Evolutionary conservation across 257 asterid species (phyloP).

Genomic region (Nemophila menziesii): DNA sequence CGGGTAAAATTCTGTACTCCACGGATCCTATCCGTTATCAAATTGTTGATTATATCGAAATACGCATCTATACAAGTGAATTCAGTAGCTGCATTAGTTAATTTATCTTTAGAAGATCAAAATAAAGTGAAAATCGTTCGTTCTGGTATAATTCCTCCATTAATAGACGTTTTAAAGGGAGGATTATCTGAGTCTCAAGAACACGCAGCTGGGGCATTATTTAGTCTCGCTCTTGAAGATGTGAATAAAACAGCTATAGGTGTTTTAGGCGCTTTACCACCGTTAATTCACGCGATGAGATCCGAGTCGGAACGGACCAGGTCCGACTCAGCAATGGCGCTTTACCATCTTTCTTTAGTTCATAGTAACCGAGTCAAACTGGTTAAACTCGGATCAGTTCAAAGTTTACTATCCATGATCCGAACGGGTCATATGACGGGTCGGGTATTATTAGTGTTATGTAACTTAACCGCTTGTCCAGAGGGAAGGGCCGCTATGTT

Average conservation of each 20-base stretch:
- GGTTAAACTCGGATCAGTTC: slow-evolving; percentile 73
- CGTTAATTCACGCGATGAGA: slow-evolving; percentile 63
- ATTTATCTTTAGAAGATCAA: slow-evolving; percentile 63
- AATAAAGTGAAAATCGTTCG: slow-evolving; percentile 85
- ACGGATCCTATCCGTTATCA: slow-evolving; percentile 41
- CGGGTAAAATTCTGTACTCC: slow-evolving; percentile 62
- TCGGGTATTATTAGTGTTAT: slow-evolving; percentile 47
- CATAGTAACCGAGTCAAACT: slow-evolving; percentile 76
- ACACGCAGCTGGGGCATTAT: slow-evolving; percentile 90
- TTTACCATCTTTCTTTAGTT: slow-evolving; percentile 67
- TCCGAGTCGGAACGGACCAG: slow-evolving; percentile 75
- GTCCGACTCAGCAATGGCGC: slow-evolving; percentile 73
- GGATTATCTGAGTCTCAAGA: slow-evolving; percentile 70
- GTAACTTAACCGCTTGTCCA: slow-evolving; percentile 55
- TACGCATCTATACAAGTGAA: slow-evolving; percentile 59
- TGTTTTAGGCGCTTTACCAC: slow-evolving; percentile 80
- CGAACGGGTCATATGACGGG: slow-evolving; percentile 51
- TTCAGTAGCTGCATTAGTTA: slow-evolving; percentile 69
- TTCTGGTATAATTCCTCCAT: slow-evolving; percentile 73
- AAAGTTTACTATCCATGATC: slow-evolving; percentile 49
- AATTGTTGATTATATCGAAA: slow-evolving; percentile 38
- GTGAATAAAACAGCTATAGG: slow-evolving; percentile 87
- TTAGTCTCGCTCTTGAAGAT: slow-evolving; percentile 78
- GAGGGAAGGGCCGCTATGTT: slow-evolving; percentile 82
- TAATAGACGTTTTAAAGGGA: slow-evolving; percentile 53